Evolutionary conservation across 768 basidiomycete genomes (phyloP).

Genomic region (Glaciozyma martinii): DNA sequence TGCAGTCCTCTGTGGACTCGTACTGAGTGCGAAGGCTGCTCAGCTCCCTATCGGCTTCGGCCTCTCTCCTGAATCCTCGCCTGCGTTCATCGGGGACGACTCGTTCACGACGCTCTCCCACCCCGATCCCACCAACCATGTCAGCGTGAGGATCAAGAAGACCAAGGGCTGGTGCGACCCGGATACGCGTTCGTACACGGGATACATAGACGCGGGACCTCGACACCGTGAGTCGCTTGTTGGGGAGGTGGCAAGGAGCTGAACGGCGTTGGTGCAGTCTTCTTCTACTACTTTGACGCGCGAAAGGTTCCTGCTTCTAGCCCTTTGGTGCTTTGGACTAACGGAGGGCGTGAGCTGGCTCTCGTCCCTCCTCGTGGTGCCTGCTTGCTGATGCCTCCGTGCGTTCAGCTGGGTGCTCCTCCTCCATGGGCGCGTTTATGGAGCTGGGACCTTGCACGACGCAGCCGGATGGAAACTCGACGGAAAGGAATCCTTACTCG

Average conservation of each 20-base stretch:
- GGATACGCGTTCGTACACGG: background rate
- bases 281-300: constrained; percentile 14
- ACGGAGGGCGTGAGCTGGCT: constrained; percentile 8
- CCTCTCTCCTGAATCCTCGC: background rate
- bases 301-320: constrained; percentile 9
- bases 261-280: background rate
- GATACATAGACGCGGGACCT: constrained; percentile 1
- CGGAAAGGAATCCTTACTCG: constrained; percentile 63
- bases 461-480: constrained; percentile 59
- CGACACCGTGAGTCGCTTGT: background rate
- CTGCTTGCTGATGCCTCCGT: background rate
- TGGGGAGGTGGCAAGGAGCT: background rate
- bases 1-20: too few species aligned
- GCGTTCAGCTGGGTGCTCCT: constrained; percentile 32
- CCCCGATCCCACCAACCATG: background rate
- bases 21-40: background rate
- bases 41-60: background rate
- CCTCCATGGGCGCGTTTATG: constrained; percentile 69
- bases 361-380: background rate
- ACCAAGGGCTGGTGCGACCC: constrained; percentile 1
- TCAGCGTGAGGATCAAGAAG: constrained; percentile 8
- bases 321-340: constrained; percentile 16
- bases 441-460: constrained; percentile 85
- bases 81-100: background rate
- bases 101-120: constrained; percentile 5